Percentiles rank a stretch among this genome's conserved stretches.
Evolutionary conservation across 2,329 filamentous ascomycete species (phyloP).

Genomic region (Aureobasidium sp.): DNA sequence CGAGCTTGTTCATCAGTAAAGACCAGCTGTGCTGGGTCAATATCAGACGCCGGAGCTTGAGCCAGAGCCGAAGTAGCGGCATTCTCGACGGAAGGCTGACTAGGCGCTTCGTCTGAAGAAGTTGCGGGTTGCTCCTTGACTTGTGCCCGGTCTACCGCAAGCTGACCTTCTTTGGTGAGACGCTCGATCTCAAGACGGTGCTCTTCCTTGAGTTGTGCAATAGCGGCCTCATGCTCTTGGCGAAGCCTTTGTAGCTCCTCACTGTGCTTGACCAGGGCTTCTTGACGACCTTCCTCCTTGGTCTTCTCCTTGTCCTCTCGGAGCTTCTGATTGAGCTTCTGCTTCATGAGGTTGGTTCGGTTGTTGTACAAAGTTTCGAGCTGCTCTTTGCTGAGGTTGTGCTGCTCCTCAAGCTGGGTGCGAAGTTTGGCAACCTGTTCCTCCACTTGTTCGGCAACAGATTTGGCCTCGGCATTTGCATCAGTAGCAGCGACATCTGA

Average conservation of each 20-base stretch:
- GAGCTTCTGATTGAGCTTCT: constrained; percentile 59
- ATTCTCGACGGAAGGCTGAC: constrained; percentile 13
- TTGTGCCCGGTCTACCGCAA: constrained; percentile 29
- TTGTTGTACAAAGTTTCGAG: constrained; percentile 43
- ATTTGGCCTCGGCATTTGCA: constrained; percentile 16
- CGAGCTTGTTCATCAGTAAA: constrained; percentile 42
- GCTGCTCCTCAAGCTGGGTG: constrained; percentile 29
- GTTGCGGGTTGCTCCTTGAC: constrained; percentile 19
- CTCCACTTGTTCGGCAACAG: constrained; percentile 41
- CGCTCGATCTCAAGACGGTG: constrained; percentile 30
- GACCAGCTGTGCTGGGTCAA: constrained; percentile 23
- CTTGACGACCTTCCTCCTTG: constrained; percentile 29
- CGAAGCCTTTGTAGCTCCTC: constrained; percentile 41
- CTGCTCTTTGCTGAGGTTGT: constrained; percentile 32
- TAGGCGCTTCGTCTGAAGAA: constrained; percentile 26
- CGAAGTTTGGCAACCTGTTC: constrained; percentile 33
- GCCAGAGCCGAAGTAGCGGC: neutral
- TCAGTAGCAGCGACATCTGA: constrained; percentile 18
- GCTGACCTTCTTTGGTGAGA: constrained; percentile 27
- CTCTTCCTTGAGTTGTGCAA: constrained; percentile 30
- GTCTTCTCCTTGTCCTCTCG: constrained; percentile 32
- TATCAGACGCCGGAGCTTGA: constrained; percentile 1
- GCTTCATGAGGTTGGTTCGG: constrained; percentile 61
- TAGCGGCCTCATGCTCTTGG: constrained; percentile 36
- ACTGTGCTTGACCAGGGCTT: constrained; percentile 34